These are phyloP conservation scores for Durotheca rogersii DNA, from an alignment of 495 filamentous ascomycete species.

Conservation along the genomic window DNA sequence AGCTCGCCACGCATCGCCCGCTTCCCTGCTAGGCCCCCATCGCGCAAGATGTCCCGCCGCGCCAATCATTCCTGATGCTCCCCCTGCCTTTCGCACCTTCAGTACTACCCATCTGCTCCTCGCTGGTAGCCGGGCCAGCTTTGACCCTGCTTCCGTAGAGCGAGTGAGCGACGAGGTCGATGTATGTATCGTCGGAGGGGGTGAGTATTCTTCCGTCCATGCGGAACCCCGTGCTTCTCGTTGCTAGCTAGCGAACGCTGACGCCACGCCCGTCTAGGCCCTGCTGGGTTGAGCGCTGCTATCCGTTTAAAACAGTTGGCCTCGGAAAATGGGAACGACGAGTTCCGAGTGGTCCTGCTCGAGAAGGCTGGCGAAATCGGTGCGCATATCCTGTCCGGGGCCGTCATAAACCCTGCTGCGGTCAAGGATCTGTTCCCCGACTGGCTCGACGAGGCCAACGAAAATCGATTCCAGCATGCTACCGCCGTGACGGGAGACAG, in stretches of 20 bases:
- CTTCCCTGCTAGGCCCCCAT: constrained; percentile 8
- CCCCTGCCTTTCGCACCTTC: constrained; percentile 22
- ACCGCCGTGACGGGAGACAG: constrained; percentile 81
- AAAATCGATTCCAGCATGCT: constrained; percentile 75
- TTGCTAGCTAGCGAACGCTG: not conserved
- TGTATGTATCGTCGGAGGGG: constrained; percentile 94
- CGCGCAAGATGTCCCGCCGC: constrained; percentile 17
- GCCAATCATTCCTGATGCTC: constrained; percentile 3
- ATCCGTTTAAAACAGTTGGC: constrained; percentile 96
- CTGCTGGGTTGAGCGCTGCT: constrained; percentile 86
- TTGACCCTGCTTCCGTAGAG: constrained; percentile 72
- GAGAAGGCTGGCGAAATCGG: constrained; percentile 97
- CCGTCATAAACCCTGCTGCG: constrained; percentile 88
- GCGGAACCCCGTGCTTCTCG: not conserved
- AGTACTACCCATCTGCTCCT: constrained; percentile 23
- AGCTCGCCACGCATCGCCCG: constrained; percentile 16
- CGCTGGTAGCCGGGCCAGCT: constrained; percentile 54
- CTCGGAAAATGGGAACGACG: constrained; percentile 92
- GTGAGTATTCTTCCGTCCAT: constrained; percentile 41
- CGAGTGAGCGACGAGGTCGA: constrained; percentile 92
- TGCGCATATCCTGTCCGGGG: constrained; percentile 92
- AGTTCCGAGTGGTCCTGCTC: constrained; percentile 86
- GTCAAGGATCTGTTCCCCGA: constrained; percentile 90
- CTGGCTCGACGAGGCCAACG: constrained; percentile 87
- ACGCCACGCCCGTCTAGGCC: constrained; percentile 51